Percentiles rank a stretch among this genome's conserved stretches.
phyloP scores from a whole-genome alignment of 2,329 filamentous ascomycete genomes.

The Xylaria sp. region DNA sequence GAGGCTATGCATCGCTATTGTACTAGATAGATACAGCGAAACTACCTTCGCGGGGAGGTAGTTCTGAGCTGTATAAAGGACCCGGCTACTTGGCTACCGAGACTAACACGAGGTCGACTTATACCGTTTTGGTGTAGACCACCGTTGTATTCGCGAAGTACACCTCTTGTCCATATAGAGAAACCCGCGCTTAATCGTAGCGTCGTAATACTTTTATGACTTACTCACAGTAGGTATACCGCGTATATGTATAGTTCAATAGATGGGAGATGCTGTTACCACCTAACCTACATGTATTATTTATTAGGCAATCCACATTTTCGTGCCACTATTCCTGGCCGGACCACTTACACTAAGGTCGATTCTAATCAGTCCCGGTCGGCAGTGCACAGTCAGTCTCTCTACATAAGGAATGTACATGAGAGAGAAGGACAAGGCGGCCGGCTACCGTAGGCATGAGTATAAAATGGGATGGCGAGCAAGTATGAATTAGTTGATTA shows the following conservation, averaged over 20 bases:
- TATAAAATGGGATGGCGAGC: background rate
- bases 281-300: background rate
- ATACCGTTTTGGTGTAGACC: background rate
- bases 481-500: slow-evolving; percentile 16
- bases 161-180: background rate
- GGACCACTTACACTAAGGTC: slow-evolving; percentile 6
- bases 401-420: background rate
- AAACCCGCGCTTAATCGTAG: background rate
- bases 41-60: background rate
- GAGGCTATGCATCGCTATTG: background rate
- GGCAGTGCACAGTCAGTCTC: background rate
- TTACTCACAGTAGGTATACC: background rate
- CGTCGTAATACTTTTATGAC: background rate
- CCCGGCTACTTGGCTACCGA: background rate
- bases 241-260: background rate
- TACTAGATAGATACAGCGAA: background rate
- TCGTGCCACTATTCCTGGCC: slow-evolving; percentile 9
- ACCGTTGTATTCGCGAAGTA: slow-evolving; percentile 1
- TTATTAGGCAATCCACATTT: background rate
- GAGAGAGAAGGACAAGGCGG: background rate
- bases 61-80: background rate
- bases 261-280: background rate
- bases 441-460: slow-evolving; percentile 2
- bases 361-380: background rate
- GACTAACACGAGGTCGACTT: slow-evolving; percentile 11